Percentiles rank a stretch among this genome's conserved stretches.
Conservation (phyloP, 768 basidiomycete genomes). For the Panaeolus cyanescens region DNA sequence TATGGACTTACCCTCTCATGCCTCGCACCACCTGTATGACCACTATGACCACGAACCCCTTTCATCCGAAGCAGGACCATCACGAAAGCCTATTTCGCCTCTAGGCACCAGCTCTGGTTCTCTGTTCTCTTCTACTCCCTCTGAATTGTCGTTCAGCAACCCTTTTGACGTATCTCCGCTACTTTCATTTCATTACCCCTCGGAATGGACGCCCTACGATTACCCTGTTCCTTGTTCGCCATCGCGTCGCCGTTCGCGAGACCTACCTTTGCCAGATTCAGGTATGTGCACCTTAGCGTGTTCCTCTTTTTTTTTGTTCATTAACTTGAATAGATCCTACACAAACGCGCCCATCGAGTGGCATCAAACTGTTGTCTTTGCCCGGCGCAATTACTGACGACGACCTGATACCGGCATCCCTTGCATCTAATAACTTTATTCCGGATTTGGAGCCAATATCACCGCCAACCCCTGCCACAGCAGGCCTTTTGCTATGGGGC, state of each 20-base stretch:
- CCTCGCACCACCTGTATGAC: not conserved
- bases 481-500: conserved; percentile 42
- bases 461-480: conserved; percentile 13
- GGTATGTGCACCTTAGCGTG: not conserved
- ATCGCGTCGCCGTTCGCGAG: conserved; percentile 15
- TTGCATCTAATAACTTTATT: conserved; percentile 23
- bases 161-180: not conserved
- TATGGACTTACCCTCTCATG: conserved; percentile 6
- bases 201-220: not conserved
- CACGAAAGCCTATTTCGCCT: not conserved
- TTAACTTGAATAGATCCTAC: not conserved
- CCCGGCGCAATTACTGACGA: conserved; percentile 38
- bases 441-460: conserved; percentile 17
- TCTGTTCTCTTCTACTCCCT: not conserved
- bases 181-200: not conserved
- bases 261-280: conserved; percentile 17
- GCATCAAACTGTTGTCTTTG: conserved; percentile 21
- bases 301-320: not conserved
- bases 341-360: not conserved
- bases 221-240: conserved; percentile 16
- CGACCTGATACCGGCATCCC: conserved; percentile 25
- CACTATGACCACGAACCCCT: not conserved
- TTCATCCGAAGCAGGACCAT: not conserved
- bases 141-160: not conserved
- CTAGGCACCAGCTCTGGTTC: not conserved